Evolutionary conservation across 2,329 filamentous ascomycete genomes (phyloP).

Genomic region (Oidium heveae): DNA sequence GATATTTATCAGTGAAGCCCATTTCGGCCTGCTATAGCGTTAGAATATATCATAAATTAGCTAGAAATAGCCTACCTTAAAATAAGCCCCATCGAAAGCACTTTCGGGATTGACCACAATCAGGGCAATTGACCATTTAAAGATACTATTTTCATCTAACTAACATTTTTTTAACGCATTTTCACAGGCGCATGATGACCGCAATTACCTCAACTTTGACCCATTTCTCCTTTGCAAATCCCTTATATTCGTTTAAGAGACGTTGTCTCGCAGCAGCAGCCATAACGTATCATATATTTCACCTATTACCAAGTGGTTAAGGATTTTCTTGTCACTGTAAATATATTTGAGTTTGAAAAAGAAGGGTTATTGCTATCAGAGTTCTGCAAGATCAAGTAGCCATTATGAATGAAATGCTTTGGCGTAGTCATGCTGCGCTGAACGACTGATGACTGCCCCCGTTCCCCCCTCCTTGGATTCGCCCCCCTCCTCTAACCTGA

Average conservation of each 20-base stretch:
- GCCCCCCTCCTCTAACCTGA: too few relatives aligned
- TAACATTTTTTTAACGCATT: neutral
- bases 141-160: constrained; percentile 54
- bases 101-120: constrained; percentile 87
- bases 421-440: too few relatives aligned
- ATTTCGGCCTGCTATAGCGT: constrained; percentile 38
- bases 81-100: constrained; percentile 77
- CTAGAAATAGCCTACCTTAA: constrained; percentile 27
- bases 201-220: constrained; percentile 52
- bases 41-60: neutral
- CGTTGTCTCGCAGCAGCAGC: constrained; percentile 41
- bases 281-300: constrained; percentile 2
- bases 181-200: too few relatives aligned
- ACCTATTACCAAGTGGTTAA: too few relatives aligned
- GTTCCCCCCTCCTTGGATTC: too few relatives aligned
- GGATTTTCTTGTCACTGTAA: too few relatives aligned
- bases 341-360: too few relatives aligned
- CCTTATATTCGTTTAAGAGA: constrained; percentile 69
- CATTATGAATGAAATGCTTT: too few relatives aligned
- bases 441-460: too few relatives aligned
- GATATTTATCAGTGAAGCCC: constrained; percentile 71
- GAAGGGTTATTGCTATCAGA: too few relatives aligned
- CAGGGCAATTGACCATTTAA: constrained; percentile 67
- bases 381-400: too few relatives aligned
- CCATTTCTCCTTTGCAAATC: constrained; percentile 75